These are phyloP conservation scores for Russula ochroleuca DNA, from an alignment of 768 basidiomycete genomes.

Conservation along the genomic window DNA sequence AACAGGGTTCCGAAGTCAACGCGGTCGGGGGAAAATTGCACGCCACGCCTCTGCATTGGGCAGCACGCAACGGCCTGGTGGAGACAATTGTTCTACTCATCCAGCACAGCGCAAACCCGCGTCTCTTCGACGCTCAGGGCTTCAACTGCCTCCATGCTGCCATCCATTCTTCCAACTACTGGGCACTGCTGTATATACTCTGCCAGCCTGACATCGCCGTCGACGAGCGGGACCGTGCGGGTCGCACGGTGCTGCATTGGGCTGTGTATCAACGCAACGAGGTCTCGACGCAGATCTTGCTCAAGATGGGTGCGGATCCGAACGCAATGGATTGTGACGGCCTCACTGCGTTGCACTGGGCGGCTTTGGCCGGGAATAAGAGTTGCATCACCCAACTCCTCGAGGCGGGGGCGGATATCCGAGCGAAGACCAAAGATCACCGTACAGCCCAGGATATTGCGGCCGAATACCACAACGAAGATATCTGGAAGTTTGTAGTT, in stretches of 20 bases:
- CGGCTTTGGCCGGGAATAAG: slow-evolving; percentile 81
- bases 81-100: slow-evolving; percentile 91
- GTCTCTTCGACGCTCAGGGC: slow-evolving; percentile 83
- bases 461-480: slow-evolving; percentile 67
- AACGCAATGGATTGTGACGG: slow-evolving; percentile 72
- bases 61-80: slow-evolving; percentile 92
- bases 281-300: slow-evolving; percentile 81
- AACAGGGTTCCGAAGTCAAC: slow-evolving; percentile 90
- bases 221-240: slow-evolving; percentile 82
- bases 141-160: slow-evolving; percentile 93
- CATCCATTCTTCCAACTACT: slow-evolving; percentile 86
- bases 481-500: slow-evolving; percentile 80
- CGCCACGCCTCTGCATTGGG: slow-evolving; percentile 97
- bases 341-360: slow-evolving; percentile 90
- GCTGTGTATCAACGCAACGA: slow-evolving; percentile 97
- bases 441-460: slow-evolving; percentile 93
- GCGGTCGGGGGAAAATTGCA: slow-evolving; percentile 82
- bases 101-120: slow-evolving; percentile 84
- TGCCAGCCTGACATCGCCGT: slow-evolving; percentile 81
- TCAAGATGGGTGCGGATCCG: slow-evolving; percentile 80
- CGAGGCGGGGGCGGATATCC: slow-evolving; percentile 83
- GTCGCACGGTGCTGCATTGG: slow-evolving; percentile 96
- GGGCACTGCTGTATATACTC: slow-evolving; percentile 85
- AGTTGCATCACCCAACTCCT: slow-evolving; percentile 76
- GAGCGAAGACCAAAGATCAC: slow-evolving; percentile 69